Evolutionary conservation across 2,329 filamentous ascomycete species (phyloP), one percentile per base, ranked within the genome.

Genomic region (Aspergillus ochraceoroseus): DNA sequence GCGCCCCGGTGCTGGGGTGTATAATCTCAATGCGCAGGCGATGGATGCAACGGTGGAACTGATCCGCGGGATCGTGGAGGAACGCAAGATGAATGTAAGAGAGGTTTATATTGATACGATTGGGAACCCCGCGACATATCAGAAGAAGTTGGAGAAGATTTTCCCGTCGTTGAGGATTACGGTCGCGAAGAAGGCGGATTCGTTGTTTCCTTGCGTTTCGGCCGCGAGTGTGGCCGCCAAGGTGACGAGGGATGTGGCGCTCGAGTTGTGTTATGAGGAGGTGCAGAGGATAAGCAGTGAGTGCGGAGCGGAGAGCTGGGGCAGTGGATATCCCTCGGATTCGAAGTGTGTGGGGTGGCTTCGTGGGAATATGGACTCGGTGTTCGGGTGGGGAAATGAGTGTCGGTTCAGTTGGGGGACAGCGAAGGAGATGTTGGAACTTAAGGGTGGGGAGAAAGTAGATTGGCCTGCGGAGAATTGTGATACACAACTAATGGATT

Each of bases 51-150:
- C 90, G 0, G 79, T 94, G 15, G 77, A 78, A 26, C 73, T 98
- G 37, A 90, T 96, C 56, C 73, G 79, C 40, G 81, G 80, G 23
- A 85, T 95, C 3, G 75, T 92, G 23, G 80, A 79, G 6, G 73
- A 75, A 13, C 54, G 54, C 11, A 86, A 87, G 23, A 85, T 96
- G 47, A 88, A 94, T 62, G 73, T 96, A 3, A 77, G 74, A 42
- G 87, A 95, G 64, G 85, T 98, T 36, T 98, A 88, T 63, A 89
- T 98, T 60, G 90, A 98, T 67, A 96, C 90, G 2, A 85, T 96
- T 58, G 90, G 90, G 22, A 83, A 76, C 41, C 89, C 90, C 1
- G 80, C 77, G 12, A 71, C 80, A 3, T 95, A 96, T 70, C 89
- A 96, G 71, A 80, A 77, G 58, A 87, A 83, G 59, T 72, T 98